Evolutionary conservation across 768 basidiomycete species (phyloP).

Genomic region (Podaxis sp.): DNA sequence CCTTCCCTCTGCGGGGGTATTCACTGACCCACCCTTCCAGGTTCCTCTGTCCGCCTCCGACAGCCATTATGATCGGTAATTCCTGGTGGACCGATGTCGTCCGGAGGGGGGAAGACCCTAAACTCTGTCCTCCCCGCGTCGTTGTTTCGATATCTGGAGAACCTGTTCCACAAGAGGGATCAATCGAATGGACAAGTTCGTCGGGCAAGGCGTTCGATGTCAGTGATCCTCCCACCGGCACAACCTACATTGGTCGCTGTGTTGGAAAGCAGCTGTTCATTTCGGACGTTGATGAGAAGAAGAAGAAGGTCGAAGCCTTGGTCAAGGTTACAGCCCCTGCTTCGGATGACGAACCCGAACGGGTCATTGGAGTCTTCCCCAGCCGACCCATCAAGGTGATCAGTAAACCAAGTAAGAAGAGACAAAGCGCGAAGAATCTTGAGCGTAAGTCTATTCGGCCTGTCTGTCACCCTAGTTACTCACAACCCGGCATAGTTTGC

Average conservation of each 20-base stretch:
- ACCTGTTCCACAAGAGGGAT: conserved; percentile 78
- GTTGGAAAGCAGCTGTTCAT: conserved; percentile 96
- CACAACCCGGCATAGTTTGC: conserved; percentile 56
- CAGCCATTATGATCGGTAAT: conserved; percentile 90
- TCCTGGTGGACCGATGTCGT: conserved; percentile 90
- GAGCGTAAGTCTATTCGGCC: conserved; percentile 62
- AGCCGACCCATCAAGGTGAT: conserved; percentile 98
- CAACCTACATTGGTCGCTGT: conserved; percentile 89
- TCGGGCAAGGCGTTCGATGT: conserved; percentile 84
- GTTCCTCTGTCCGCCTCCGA: conserved; percentile 92
- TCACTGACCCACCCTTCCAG: conserved; percentile 33
- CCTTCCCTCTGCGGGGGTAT: conserved; percentile 2
- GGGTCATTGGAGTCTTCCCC: conserved; percentile 85
- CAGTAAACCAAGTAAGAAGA: conserved; percentile 97
- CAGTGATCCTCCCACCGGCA: conserved; percentile 72
- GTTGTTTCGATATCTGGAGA: conserved; percentile 93
- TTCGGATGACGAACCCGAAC: conserved; percentile 77
- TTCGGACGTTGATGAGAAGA: conserved; percentile 91
- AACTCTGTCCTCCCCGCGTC: conserved; percentile 75
- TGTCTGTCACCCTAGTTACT: conserved; percentile 16
- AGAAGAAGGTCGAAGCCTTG: conserved; percentile 92
- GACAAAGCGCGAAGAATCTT: conserved; percentile 89
- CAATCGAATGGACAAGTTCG: conserved; percentile 84
- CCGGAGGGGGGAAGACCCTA: conserved; percentile 71
- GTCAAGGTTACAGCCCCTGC: conserved; percentile 84